Conservation (phyloP, 345 rosid genomes). For the Eucalyptus curtisii region DNA sequence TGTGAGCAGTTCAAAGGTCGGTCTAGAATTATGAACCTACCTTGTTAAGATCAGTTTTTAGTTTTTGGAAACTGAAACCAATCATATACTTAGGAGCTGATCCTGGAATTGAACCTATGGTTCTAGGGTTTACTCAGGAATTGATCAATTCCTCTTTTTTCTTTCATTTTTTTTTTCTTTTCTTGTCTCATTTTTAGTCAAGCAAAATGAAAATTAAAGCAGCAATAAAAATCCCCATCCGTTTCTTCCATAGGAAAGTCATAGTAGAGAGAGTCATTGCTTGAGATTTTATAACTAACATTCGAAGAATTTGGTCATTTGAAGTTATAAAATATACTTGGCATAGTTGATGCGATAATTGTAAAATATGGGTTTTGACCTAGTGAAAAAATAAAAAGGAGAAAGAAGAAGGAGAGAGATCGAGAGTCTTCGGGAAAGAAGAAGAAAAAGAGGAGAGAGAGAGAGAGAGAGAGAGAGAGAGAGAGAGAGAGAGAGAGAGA, state of each 20-base stretch:
- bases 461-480: too few species aligned
- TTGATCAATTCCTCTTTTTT: neutral
- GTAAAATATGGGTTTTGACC: too few species aligned
- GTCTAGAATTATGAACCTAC: neutral
- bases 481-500: too few species aligned
- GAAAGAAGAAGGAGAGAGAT: too few species aligned
- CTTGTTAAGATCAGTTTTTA: neutral
- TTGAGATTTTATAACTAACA: neutral
- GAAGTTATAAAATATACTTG: too few species aligned
- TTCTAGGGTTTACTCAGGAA: too few species aligned
- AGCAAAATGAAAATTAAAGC: neutral
- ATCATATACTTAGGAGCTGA: neutral
- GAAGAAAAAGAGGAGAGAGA: too few species aligned
- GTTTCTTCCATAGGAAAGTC: neutral
- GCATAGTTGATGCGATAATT: too few species aligned
- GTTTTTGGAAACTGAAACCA: neutral
- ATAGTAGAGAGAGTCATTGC: neutral
- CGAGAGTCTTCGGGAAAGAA: too few species aligned
- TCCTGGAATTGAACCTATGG: neutral
- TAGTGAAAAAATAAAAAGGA: too few species aligned
- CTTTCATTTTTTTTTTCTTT: neutral
- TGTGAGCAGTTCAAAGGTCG: neutral
- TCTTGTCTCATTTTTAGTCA: neutral
- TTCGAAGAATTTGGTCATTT: too few species aligned
- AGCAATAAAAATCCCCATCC: neutral